Evolutionary conservation across 1,284 basidiomycete species (phyloP), one percentile per base, ranked within the genome.

Genomic region (Wolfiporia cocos): DNA sequence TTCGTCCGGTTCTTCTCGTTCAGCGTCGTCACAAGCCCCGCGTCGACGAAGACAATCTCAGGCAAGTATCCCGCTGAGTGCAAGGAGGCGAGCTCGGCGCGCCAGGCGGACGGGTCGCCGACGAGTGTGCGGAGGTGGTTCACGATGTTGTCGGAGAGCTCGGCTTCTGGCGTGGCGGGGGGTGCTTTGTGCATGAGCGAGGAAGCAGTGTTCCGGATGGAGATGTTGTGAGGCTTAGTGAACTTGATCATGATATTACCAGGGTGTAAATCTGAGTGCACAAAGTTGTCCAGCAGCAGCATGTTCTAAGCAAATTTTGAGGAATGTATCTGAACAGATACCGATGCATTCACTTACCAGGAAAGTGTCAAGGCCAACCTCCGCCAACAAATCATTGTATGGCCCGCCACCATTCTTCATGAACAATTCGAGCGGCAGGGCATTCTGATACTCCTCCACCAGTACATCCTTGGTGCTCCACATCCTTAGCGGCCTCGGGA

Each of bases 211-310:
- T 74, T 75, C 49, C 42, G 33, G 22, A 43, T 69, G 65, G 34
- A 85, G 62, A 34, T 81, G 1, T 80, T 74, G 6, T 78, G 72
- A 0, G 89, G 89, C 59, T 86, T 87, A 61, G 83, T 85, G 65
- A 98, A 96, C 61, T 94, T 95, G 68, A 97, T 83, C 86, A 98
- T 92, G 64, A 97, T 95, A 63, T 97, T 97, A 22, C 95, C 95
- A 0, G 92, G 92, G 63, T 91, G 89, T 20, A 96, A 73, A 63
- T 96, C 95, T 3, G 94, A 84, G 62, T 99, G 95, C 2, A 95
- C 93, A 65, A 97, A 99, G 64, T 99, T 99, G 67, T 99, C 95
- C 35, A 99, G 72, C 1, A 99, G 71, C 18, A 99, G 78, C 95
- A 99, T 99, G 67, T 97, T 92, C 89, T 94, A 51, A 3, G 19